Evolutionary conservation across 2,329 filamentous ascomycete species (phyloP).

Genomic region (Neofusicoccum ribis): DNA sequence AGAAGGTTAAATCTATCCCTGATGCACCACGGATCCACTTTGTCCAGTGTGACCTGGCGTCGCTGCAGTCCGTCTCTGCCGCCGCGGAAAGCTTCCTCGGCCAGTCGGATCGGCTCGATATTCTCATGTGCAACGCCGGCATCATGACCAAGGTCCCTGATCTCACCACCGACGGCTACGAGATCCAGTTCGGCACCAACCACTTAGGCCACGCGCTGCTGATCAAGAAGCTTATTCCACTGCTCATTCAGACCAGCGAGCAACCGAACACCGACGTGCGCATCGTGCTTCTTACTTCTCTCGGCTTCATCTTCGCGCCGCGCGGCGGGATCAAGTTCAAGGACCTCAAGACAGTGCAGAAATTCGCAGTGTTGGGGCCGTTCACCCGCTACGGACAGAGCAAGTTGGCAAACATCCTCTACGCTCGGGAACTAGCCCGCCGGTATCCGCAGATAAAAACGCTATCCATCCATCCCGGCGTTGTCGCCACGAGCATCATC

Average conservation of each 20-base stretch:
- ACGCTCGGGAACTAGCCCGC: conserved; percentile 43
- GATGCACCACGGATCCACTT: conserved; percentile 20
- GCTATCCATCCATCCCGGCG: conserved; percentile 51
- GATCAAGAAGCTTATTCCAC: conserved; percentile 48
- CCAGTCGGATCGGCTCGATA: conserved; percentile 43
- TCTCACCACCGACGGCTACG: conserved; percentile 50
- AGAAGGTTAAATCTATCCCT: not conserved
- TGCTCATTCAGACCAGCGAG: conserved; percentile 1
- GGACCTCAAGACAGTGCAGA: conserved; percentile 25
- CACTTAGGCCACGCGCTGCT: conserved; percentile 53
- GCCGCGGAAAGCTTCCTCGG: conserved; percentile 40
- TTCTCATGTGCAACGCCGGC: conserved; percentile 51
- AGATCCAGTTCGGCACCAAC: conserved; percentile 54
- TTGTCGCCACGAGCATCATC: conserved; percentile 32
- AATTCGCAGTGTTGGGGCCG: conserved; percentile 26
- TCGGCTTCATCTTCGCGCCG: conserved; percentile 21
- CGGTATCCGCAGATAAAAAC: conserved; percentile 48
- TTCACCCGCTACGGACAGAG: conserved; percentile 48
- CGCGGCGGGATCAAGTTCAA: conserved; percentile 40
- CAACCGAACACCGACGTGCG: not conserved
- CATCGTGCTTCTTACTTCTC: not conserved
- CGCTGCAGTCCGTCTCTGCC: conserved; percentile 41
- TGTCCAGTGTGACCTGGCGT: conserved; percentile 45
- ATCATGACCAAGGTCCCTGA: conserved; percentile 40
- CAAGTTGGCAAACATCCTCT: conserved; percentile 55